phyloP scores from a whole-genome alignment of 169 alveolate genomes.

The Babesia bovis region DNA sequence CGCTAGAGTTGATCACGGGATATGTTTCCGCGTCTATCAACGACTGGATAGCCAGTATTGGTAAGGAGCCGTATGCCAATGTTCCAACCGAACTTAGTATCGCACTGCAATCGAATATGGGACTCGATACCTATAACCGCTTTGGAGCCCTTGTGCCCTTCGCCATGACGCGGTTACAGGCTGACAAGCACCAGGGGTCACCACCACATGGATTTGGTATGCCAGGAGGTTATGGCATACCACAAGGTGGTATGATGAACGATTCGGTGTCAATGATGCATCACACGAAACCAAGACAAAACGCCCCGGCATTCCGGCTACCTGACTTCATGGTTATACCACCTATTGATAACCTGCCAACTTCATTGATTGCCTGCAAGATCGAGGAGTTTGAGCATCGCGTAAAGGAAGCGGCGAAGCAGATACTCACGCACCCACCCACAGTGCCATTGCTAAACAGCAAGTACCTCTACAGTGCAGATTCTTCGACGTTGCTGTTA shows the following conservation, averaged over 20 bases:
- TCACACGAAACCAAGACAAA: not conserved
- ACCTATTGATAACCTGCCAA: constrained; percentile 63
- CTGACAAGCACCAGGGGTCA: constrained; percentile 19
- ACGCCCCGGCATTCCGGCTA: constrained; percentile 22
- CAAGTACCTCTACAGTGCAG: constrained; percentile 66
- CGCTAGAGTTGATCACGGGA: constrained; percentile 72
- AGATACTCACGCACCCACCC: constrained; percentile 70
- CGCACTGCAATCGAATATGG: not conserved
- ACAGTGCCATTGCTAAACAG: constrained; percentile 69
- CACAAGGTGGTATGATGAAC: not conserved
- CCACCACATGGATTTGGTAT: constrained; percentile 14
- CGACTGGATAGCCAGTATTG: constrained; percentile 29
- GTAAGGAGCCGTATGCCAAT: constrained; percentile 5
- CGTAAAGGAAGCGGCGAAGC: constrained; percentile 65
- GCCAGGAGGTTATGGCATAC: not conserved
- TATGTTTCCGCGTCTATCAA: constrained; percentile 68
- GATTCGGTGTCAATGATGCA: not conserved
- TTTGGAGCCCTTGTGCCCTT: constrained; percentile 54
- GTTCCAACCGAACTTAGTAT: constrained; percentile 4
- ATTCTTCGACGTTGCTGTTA: constrained; percentile 68
- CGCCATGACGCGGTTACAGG: constrained; percentile 46
- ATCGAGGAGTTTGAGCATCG: constrained; percentile 66
- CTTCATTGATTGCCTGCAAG: constrained; percentile 47
- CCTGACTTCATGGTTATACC: constrained; percentile 61
- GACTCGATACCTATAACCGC: constrained; percentile 32